Evolutionary conservation across 495 filamentous ascomycete genomes (phyloP).

Genomic region (Pyronema domesticum): DNA sequence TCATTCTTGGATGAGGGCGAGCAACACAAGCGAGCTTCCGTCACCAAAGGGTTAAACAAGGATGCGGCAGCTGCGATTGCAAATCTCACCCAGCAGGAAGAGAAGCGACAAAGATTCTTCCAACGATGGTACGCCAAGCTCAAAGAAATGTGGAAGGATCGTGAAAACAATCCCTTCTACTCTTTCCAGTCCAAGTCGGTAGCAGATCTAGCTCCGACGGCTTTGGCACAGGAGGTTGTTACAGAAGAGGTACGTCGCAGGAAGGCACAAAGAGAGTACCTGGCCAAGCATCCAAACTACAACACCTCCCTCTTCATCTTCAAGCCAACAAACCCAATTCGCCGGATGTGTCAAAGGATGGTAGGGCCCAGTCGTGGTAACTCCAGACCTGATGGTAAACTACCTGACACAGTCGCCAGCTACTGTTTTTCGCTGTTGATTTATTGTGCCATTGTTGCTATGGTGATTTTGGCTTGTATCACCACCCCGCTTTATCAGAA

Average conservation of each 20-base stretch:
- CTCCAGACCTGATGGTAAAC: conserved; percentile 68
- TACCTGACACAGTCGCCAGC: conserved; percentile 75
- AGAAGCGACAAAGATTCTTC: conserved; percentile 9
- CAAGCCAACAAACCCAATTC: conserved; percentile 51
- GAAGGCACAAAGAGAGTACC: conserved; percentile 73
- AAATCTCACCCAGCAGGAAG: conserved; percentile 15
- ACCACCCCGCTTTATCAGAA: conserved; percentile 89
- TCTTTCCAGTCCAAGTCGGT: conserved; percentile 37
- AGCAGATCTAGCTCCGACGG: conserved; percentile 62
- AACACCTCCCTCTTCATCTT: conserved; percentile 89
- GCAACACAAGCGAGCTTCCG: conserved; percentile 7
- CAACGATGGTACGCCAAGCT: conserved; percentile 13
- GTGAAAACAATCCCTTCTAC: conserved; percentile 90
- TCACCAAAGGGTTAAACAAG: conserved; percentile 12
- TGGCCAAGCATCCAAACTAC: conserved; percentile 71
- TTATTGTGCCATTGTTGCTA: conserved; percentile 84
- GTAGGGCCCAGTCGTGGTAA: conserved; percentile 80
- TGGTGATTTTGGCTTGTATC: conserved; percentile 88
- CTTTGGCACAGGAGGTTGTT: conserved; percentile 78
- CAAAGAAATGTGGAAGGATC: conserved; percentile 9
- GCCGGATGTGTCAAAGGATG: conserved; percentile 69
- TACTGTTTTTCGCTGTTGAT: conserved; percentile 85
- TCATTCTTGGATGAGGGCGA: conserved; percentile 74
- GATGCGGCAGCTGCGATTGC: conserved; percentile 14
- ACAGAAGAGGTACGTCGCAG: conserved; percentile 65